These are phyloP conservation scores for Penicillium sp. DNA, from an alignment of 2,329 filamentous ascomycete genomes.

Conservation along the genomic window DNA sequence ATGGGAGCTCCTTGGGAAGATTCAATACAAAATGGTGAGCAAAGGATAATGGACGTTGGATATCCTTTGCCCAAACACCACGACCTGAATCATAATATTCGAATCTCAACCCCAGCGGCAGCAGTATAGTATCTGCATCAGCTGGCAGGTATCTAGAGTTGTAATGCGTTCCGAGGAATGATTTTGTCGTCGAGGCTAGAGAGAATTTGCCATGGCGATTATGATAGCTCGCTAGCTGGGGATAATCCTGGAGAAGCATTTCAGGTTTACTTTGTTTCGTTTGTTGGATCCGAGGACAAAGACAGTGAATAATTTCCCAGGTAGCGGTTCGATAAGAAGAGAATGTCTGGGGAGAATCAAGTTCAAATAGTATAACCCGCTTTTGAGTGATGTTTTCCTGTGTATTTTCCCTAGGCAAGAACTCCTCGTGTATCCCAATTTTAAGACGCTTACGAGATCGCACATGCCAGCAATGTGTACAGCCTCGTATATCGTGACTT, in stretches of 20 bases:
- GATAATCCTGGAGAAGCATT: background rate
- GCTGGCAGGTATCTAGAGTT: conserved; percentile 39
- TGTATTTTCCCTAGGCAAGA: conserved; percentile 37
- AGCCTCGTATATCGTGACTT: conserved; percentile 32
- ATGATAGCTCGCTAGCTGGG: background rate
- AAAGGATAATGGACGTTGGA: conserved; percentile 47
- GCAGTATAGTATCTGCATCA: conserved; percentile 22
- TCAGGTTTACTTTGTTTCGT: background rate
- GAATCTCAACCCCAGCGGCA: background rate
- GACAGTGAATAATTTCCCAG: conserved; percentile 43
- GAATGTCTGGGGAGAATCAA: conserved; percentile 44
- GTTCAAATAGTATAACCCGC: conserved; percentile 46
- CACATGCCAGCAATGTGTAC: conserved; percentile 44
- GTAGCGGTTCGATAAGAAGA: conserved; percentile 51
- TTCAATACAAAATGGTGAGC: conserved; percentile 42
- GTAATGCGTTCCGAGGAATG: conserved; percentile 49
- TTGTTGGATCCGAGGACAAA: conserved; percentile 28
- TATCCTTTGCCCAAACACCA: conserved; percentile 26
- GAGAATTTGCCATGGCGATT: conserved; percentile 21
- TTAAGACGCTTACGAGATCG: conserved; percentile 34
- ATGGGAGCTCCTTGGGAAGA: conserved; percentile 37
- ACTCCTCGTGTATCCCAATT: conserved; percentile 50
- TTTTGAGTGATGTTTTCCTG: conserved; percentile 36
- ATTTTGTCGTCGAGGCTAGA: conserved; percentile 47
- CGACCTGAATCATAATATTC: background rate